Evolutionary conservation across 2,329 filamentous ascomycete species (phyloP).

Genomic region (Penicillium palitans): DNA sequence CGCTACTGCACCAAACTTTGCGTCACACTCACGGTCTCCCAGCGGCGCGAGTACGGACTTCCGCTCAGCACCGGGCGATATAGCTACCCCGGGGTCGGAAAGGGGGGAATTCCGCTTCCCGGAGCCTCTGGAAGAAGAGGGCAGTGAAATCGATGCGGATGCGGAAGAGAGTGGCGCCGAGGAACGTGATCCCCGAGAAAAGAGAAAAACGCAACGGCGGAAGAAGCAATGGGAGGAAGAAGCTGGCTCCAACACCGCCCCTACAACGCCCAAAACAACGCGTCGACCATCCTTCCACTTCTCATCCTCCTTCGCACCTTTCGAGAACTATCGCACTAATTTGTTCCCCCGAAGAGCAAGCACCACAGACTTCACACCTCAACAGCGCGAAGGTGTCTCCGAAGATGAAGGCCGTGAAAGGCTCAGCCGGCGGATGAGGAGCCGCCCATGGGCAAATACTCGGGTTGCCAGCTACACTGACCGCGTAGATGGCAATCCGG

Average conservation of each 20-base stretch:
- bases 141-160: constrained; percentile 73
- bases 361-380: constrained; percentile 59
- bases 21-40: constrained; percentile 51
- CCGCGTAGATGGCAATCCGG: constrained; percentile 54
- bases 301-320: constrained; percentile 50
- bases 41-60: constrained; percentile 50
- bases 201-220: constrained; percentile 59
- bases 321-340: constrained; percentile 47
- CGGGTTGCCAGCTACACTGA: constrained; percentile 51
- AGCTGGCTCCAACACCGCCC: constrained; percentile 61
- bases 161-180: constrained; percentile 87
- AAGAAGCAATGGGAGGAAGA: constrained; percentile 54
- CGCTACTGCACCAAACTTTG: constrained; percentile 55
- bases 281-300: constrained; percentile 42
- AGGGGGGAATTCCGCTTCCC: constrained; percentile 53
- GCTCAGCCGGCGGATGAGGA: constrained; percentile 60
- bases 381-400: constrained; percentile 65
- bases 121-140: constrained; percentile 57
- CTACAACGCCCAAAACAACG: constrained; percentile 62
- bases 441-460: constrained; percentile 54
- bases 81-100: constrained; percentile 51
- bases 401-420: constrained; percentile 73
- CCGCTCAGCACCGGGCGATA: constrained; percentile 38
- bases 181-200: constrained; percentile 55
- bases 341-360: constrained; percentile 66